Evolutionary conservation across 495 filamentous ascomycete species (phyloP), one percentile per base, ranked within the genome.

Genomic region (Podospora pseudoanserina): DNA sequence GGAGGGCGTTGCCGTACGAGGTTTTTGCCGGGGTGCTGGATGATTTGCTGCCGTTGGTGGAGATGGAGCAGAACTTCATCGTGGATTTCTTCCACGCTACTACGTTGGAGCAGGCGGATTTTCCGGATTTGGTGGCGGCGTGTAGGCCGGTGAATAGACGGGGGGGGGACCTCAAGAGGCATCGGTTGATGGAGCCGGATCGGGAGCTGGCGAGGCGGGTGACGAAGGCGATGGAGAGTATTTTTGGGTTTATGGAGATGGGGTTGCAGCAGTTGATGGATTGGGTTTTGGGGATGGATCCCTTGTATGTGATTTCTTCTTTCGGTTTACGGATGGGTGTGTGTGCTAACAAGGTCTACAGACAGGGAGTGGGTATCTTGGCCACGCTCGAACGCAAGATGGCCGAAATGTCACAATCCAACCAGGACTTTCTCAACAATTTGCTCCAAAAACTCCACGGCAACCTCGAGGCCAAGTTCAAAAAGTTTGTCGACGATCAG

Each of bases 51-150:
- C 89, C 87, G 23, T 85, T 95, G 67, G 87, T 97, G 54, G 89
- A 90, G 61, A 91, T 91, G 68, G 94, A 98, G 80, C 94, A 98
- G 77, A 97, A 97, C 74, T 98, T 97, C 72, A 81, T 97, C 30
- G 88, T 96, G 26, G 91, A 95, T 65, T 95, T 97, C 79, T 98
- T 97, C 82, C 93, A 97, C 66, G 85, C 95, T 9, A 90, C 88
- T 44, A 95, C 92, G 18, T 81, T 92, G 15, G 86, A 90, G 65
- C 88, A 84, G 16, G 79, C 84, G 16, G 94, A 97, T 71, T 98
- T 97, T 72, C 82, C 89, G 1, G 94, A 98, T 59, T 84, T 92
- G 3, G 87, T 96, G 20, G 80, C 84, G 23, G 82, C 85, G 5
- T 83, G 86, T 2, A 77, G 81, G 64, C 93, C 93, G 3, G 87